phyloP scores from a whole-genome alignment of 2,329 filamentous ascomycete species.

The Dactylellina sp. region DNA sequence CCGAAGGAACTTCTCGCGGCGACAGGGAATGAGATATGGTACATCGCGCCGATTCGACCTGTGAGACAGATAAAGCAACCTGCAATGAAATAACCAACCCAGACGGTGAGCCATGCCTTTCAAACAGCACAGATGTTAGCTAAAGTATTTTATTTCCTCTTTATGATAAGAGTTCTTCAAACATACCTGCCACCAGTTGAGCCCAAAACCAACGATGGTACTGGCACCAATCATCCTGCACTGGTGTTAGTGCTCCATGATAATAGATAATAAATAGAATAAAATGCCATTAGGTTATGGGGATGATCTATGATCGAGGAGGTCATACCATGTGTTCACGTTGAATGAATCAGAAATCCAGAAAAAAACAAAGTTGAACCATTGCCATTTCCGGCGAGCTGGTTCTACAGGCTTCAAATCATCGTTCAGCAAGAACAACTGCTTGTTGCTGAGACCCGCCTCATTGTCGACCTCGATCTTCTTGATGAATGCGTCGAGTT shows the following conservation, averaged over 20 bases:
- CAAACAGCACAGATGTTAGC: not conserved
- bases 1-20: conserved; percentile 82
- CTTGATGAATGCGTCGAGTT: conserved; percentile 53
- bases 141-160: not conserved
- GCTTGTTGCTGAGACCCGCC: conserved; percentile 78
- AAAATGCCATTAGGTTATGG: not conserved
- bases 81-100: conserved; percentile 84
- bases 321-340: conserved; percentile 67
- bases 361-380: conserved; percentile 89
- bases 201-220: conserved; percentile 79
- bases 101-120: conserved; percentile 78
- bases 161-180: conserved; percentile 54
- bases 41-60: conserved; percentile 84
- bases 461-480: conserved; percentile 80
- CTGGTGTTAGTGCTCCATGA: conserved; percentile 11
- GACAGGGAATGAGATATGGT: conserved; percentile 91
- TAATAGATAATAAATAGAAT: not conserved
- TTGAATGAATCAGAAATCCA: conserved; percentile 89
- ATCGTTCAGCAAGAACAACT: conserved; percentile 88
- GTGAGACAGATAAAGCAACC: conserved; percentile 80
- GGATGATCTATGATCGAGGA: no score
- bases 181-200: conserved; percentile 87
- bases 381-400: conserved; percentile 81
- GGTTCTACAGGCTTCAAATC: conserved; percentile 83
- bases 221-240: conserved; percentile 85